A percentile compares a stretch with the other conserved stretches of the same genome.
Conservation (phyloP, 768 basidiomycete genomes). For the Phaeotremella fagi region DNA sequence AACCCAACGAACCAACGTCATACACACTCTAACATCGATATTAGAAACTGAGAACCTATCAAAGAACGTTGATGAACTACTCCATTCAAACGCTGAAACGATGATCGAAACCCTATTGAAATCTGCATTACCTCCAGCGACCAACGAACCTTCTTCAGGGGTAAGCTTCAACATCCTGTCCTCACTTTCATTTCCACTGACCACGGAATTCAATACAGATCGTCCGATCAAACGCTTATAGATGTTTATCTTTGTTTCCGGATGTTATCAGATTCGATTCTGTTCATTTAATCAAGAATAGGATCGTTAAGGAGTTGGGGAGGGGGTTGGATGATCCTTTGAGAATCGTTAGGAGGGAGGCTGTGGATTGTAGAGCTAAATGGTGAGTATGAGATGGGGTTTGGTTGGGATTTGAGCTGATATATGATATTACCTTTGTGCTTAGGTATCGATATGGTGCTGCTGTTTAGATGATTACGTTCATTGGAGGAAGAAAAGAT, state of each 20-base stretch:
- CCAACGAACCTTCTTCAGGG: constrained; percentile 14
- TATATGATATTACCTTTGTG: neutral
- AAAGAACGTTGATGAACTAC: constrained; percentile 39
- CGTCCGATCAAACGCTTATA: constrained; percentile 70
- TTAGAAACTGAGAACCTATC: constrained; percentile 55
- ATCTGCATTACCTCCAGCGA: constrained; percentile 49
- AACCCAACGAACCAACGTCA: constrained; percentile 69
- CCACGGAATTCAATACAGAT: constrained; percentile 55
- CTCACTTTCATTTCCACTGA: no score
- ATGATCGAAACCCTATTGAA: constrained; percentile 69
- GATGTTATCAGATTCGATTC: constrained; percentile 72
- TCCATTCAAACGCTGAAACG: constrained; percentile 67
- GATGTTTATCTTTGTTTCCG: constrained; percentile 69
- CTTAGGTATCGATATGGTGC: neutral
- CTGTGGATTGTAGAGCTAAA: constrained; percentile 66
- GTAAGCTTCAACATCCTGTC: no score
- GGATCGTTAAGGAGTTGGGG: constrained; percentile 68
- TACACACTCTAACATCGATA: constrained; percentile 69
- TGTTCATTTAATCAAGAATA: constrained; percentile 71
- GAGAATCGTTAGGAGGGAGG: constrained; percentile 73
- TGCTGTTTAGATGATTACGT: neutral
- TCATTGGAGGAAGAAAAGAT: no score
- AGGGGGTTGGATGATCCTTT: constrained; percentile 84
- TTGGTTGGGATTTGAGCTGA: no score
- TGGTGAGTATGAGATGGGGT: constrained; percentile 47